phyloP scores from a whole-genome alignment of 176 grass and related monocot species.

The Hsuehochloa calcarea region DNA sequence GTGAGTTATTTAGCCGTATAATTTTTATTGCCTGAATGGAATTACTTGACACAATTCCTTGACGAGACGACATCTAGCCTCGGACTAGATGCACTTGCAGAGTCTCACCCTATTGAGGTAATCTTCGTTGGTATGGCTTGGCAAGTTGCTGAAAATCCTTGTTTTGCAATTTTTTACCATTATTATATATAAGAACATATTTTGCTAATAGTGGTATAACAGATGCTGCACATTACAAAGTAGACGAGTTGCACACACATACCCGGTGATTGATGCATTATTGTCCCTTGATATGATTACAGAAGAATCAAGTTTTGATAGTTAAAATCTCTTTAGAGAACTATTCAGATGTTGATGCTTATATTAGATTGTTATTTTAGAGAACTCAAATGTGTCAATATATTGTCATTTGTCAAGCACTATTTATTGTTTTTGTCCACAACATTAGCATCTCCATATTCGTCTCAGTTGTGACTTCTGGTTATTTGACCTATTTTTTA shows the following conservation, averaged over 20 bases:
- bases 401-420: too few relatives aligned
- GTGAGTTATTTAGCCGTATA: too few relatives aligned
- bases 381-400: too few relatives aligned
- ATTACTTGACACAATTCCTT: conserved; percentile 95
- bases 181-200: background rate
- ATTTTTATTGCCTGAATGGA: conserved; percentile 85
- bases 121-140: background rate
- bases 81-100: conserved; percentile 81
- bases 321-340: too few relatives aligned
- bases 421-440: too few relatives aligned
- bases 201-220: conserved; percentile 7
- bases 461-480: too few relatives aligned
- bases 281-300: background rate
- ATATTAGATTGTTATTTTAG: too few relatives aligned
- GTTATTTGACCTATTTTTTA: too few relatives aligned
- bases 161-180: background rate
- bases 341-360: too few relatives aligned
- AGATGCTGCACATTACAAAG: background rate
- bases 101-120: conserved; percentile 99
- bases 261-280: background rate
- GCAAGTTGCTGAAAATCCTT: background rate
- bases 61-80: conserved; percentile 72
- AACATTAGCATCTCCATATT: too few relatives aligned
- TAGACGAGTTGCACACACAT: background rate
- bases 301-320: too few relatives aligned